These are phyloP conservation scores for Penicillium expansum DNA, from an alignment of 2,329 filamentous ascomycete species.

Conservation along the genomic window DNA sequence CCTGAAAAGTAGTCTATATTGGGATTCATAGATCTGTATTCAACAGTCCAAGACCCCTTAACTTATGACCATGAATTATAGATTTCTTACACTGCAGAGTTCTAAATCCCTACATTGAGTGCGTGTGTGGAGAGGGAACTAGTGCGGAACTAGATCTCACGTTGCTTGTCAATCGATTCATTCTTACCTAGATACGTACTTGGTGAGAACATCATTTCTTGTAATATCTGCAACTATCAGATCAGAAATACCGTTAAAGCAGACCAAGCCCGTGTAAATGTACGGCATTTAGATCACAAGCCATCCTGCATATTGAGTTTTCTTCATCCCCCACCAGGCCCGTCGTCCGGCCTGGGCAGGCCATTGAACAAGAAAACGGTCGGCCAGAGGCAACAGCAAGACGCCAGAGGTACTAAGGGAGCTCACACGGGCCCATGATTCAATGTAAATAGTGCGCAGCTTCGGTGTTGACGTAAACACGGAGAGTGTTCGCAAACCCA, in stretches of 20 bases:
- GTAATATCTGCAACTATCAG: neutral
- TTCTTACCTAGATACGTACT: neutral
- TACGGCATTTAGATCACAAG: slow-evolving; percentile 35
- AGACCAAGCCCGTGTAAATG: neutral
- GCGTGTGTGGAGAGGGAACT: neutral
- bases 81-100: neutral
- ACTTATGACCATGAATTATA: neutral
- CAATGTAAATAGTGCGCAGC: slow-evolving; percentile 78
- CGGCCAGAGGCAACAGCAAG: slow-evolving; percentile 68
- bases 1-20: neutral
- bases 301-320: slow-evolving; percentile 40
- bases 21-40: neutral
- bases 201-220: neutral
- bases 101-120: neutral
- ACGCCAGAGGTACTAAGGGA: slow-evolving; percentile 81
- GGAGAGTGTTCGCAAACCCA: slow-evolving; percentile 9
- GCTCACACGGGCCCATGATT: slow-evolving; percentile 85
- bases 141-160: neutral
- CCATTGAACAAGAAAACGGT: slow-evolving; percentile 83
- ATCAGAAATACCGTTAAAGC: neutral
- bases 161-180: neutral
- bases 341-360: slow-evolving; percentile 54
- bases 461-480: slow-evolving; percentile 1
- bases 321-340: slow-evolving; percentile 40
- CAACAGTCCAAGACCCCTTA: neutral